A percentile compares a stretch with the other conserved stretches of the same genome.
Evolutionary conservation across 805 yeast genomes (phyloP).

Genomic region (Metahyphopichia silvanorum): DNA sequence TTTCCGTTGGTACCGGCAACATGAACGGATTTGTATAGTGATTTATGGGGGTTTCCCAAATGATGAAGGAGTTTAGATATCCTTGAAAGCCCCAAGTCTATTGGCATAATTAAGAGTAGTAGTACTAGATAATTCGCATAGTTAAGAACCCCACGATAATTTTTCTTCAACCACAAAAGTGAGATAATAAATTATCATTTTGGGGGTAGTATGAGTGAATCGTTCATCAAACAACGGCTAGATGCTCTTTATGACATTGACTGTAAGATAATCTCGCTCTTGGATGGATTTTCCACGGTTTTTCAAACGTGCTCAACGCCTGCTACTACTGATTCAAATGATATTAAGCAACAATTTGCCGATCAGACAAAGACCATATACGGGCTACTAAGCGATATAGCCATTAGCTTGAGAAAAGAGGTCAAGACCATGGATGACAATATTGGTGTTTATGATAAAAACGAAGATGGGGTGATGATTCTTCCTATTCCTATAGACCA

Average conservation of each 20-base stretch:
- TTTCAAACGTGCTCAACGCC: conserved; percentile 39
- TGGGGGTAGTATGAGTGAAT: conserved; percentile 1
- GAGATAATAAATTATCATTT: no score
- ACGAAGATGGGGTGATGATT: conserved; percentile 47
- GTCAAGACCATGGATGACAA: conserved; percentile 61
- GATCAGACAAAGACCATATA: conserved; percentile 48
- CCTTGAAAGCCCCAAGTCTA: conserved; percentile 37
- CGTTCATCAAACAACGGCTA: conserved; percentile 48
- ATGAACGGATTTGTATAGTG: conserved; percentile 66
- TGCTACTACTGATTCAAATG: conserved; percentile 18
- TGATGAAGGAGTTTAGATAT: conserved; percentile 26
- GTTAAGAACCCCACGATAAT: no score
- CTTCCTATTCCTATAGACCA: conserved; percentile 68
- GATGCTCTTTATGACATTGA: conserved; percentile 54
- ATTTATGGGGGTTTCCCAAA: conserved; percentile 68
- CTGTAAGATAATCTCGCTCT: conserved; percentile 45
- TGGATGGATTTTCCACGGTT: conserved; percentile 47
- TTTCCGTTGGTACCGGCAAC: conserved; percentile 97
- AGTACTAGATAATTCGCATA: no score
- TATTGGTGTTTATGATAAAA: conserved; percentile 45
- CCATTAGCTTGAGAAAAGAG: conserved; percentile 62
- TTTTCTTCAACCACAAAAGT: no score
- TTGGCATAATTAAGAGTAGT: no score
- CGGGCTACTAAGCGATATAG: conserved; percentile 52
- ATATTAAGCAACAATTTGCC: conserved; percentile 37